Conservation (phyloP, 2,329 filamentous ascomycete genomes). For the Parastagonospora avenae region DNA sequence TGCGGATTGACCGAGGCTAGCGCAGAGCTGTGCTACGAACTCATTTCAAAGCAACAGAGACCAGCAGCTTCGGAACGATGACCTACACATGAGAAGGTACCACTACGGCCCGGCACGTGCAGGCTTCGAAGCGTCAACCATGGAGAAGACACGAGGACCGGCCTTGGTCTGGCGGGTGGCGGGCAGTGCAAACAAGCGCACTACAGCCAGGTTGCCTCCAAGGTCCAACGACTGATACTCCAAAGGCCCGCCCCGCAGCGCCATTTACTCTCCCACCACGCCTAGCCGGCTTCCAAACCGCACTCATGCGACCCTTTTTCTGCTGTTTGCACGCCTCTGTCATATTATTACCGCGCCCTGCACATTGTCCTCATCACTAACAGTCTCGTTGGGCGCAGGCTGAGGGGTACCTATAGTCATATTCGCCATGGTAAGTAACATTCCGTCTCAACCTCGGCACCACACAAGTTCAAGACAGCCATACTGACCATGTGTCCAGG, state of each 20-base stretch:
- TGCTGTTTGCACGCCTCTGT: neutral
- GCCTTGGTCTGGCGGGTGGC: too few relatives aligned
- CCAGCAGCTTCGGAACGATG: too few relatives aligned
- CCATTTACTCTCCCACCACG: neutral
- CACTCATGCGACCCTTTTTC: constrained; percentile 8
- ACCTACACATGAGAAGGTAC: too few relatives aligned
- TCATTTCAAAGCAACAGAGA: too few relatives aligned
- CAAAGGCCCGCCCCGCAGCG: constrained; percentile 4
- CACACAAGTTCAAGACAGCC: constrained; percentile 1
- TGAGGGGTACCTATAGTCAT: constrained; percentile 12
- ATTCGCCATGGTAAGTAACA: constrained; percentile 17
- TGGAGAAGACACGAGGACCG: too few relatives aligned
- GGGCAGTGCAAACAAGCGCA: neutral
- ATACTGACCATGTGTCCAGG: constrained; percentile 13
- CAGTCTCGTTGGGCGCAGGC: constrained; percentile 5
- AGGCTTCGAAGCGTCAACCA: too few relatives aligned
- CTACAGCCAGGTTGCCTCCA: constrained; percentile 8
- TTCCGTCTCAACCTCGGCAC: neutral
- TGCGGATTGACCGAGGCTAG: too few relatives aligned
- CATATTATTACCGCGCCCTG: constrained; percentile 4
- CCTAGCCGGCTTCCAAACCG: constrained; percentile 1
- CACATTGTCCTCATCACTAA: constrained; percentile 3
- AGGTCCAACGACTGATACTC: constrained; percentile 5
- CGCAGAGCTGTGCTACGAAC: too few relatives aligned
- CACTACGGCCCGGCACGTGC: too few relatives aligned